Evolutionary conservation across 371 early-diverging fungal species (phyloP).

Genomic region (Lichtheimia corymbifera): DNA sequence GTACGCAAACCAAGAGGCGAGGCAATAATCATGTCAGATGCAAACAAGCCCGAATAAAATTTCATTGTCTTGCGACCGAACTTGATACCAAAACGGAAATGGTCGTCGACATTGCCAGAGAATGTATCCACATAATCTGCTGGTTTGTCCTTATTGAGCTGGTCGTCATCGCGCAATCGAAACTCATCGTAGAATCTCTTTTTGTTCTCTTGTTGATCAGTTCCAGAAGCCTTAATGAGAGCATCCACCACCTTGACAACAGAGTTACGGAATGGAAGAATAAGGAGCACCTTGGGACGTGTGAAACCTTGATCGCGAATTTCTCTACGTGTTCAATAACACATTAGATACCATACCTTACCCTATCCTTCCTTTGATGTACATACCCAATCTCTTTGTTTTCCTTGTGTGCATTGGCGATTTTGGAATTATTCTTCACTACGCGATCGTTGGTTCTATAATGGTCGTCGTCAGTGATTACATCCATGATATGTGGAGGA

Average conservation of each 20-base stretch:
- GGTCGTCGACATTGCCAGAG: conserved; percentile 94
- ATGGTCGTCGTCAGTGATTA: neutral
- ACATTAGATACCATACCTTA: too few relatives aligned
- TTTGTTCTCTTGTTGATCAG: conserved; percentile 83
- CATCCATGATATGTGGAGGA: neutral
- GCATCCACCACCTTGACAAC: conserved; percentile 80
- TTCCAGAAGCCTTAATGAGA: conserved; percentile 75
- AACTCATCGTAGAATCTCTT: conserved; percentile 82
- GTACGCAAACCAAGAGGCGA: conserved; percentile 92
- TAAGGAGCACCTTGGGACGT: conserved; percentile 87
- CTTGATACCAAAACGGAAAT: conserved; percentile 92
- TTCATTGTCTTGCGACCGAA: conserved; percentile 85
- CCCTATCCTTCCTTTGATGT: too few relatives aligned
- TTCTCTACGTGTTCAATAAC: conserved; percentile 50
- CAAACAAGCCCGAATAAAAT: conserved; percentile 86
- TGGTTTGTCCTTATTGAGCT: conserved; percentile 69
- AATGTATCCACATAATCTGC: conserved; percentile 85
- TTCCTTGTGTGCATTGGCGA: conserved; percentile 60
- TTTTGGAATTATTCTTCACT: conserved; percentile 76
- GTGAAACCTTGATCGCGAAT: conserved; percentile 95
- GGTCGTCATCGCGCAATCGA: conserved; percentile 55
- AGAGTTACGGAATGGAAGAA: conserved; percentile 86
- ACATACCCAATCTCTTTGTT: conserved; percentile 46
- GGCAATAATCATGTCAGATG: conserved; percentile 89
- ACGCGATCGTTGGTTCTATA: conserved; percentile 71